These are phyloP conservation scores for Ascochyta viciae-villosae DNA, from an alignment of 2,329 filamentous ascomycete species.

Conservation along the genomic window DNA sequence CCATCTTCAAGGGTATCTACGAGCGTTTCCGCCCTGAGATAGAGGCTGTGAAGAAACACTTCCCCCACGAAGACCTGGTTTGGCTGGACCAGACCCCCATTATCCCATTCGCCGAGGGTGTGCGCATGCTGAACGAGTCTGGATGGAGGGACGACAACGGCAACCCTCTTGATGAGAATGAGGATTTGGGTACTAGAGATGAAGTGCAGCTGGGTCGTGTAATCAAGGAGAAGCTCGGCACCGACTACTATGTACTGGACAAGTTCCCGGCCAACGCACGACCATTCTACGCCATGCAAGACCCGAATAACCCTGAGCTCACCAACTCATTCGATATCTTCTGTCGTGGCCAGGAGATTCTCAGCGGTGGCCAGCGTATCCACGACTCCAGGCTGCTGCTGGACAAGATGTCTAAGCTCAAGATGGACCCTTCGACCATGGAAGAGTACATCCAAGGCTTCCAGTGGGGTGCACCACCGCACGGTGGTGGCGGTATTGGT, in stretches of 20 bases:
- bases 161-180: constrained; percentile 70
- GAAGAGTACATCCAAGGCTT: constrained; percentile 90
- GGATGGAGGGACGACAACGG: constrained; percentile 81
- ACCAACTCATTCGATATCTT: constrained; percentile 98
- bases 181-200: constrained; percentile 84
- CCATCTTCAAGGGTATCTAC: constrained; percentile 77
- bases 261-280: constrained; percentile 86
- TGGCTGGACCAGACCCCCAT: constrained; percentile 87
- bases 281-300: constrained; percentile 91
- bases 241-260: constrained; percentile 93
- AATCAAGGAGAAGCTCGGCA: constrained; percentile 83
- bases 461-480: constrained; percentile 85
- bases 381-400: constrained; percentile 78
- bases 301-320: constrained; percentile 72
- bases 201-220: constrained; percentile 86
- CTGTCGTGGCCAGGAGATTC: constrained; percentile 89
- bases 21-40: constrained; percentile 74
- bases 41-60: constrained; percentile 79
- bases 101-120: constrained; percentile 78
- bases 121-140: constrained; percentile 80
- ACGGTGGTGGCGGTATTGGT: constrained; percentile 89
- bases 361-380: constrained; percentile 92
- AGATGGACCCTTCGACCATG: constrained; percentile 82
- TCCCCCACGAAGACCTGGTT: constrained; percentile 84
- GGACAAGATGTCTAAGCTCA: constrained; percentile 76